Evolutionary conservation across 306 rosid genomes (phyloP).

Genomic region (Elaeagnus macrophylla): DNA sequence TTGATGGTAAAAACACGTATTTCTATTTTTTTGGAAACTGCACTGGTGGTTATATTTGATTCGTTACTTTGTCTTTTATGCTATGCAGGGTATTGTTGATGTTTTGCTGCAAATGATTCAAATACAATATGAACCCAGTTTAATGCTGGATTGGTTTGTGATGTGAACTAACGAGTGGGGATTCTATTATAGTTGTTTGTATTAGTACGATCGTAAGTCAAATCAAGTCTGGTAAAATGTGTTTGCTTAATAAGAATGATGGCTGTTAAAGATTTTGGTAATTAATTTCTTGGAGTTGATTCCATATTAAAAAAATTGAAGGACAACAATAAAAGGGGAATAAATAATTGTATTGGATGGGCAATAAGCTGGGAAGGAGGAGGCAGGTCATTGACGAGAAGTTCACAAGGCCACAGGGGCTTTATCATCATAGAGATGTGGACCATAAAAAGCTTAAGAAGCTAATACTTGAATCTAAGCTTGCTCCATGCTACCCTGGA

Average conservation of each 20-base stretch:
- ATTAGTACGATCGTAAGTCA: slow-evolving; percentile 9
- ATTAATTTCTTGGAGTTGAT: slow-evolving; percentile 19
- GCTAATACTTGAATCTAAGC: slow-evolving; percentile 87
- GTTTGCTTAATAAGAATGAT: slow-evolving; percentile 12
- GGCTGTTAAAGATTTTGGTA: slow-evolving; percentile 21
- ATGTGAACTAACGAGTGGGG: slow-evolving; percentile 6
- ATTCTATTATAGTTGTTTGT: slow-evolving; percentile 4
- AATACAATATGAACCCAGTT: not conserved
- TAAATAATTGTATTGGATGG: slow-evolving; percentile 47
- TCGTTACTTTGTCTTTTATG: not conserved
- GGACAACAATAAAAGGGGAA: slow-evolving; percentile 9
- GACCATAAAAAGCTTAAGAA: slow-evolving; percentile 96
- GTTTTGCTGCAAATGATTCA: slow-evolving; percentile 1
- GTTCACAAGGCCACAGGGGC: slow-evolving; percentile 91
- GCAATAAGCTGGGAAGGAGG: slow-evolving; percentile 94
- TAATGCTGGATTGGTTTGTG: not conserved
- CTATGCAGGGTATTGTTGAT: slow-evolving; percentile 14
- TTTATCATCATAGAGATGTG: slow-evolving; percentile 91
- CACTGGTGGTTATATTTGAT: not conserved
- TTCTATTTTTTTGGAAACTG: not conserved
- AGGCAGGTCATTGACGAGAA: slow-evolving; percentile 89
- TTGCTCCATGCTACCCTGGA: slow-evolving; percentile 98
- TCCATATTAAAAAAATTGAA: slow-evolving; percentile 24
- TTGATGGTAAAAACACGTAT: too few relatives aligned
- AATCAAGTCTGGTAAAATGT: slow-evolving; percentile 1